These are phyloP conservation scores for Neocallimastix lanati DNA, from an alignment of 192 early-diverging fungal genomes.

Conservation along the genomic window DNA sequence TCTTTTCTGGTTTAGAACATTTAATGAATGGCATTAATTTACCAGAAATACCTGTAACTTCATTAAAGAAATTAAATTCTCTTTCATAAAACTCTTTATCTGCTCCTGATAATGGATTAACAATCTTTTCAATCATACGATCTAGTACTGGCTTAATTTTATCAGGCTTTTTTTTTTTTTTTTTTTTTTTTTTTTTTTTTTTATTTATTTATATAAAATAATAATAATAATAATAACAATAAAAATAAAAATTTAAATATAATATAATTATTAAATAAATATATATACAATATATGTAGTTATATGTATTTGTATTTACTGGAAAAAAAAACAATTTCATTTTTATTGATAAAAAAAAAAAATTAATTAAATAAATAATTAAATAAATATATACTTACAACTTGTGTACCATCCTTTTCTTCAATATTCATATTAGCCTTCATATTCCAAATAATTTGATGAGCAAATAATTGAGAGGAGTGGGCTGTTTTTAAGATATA, in stretches of 20 bases:
- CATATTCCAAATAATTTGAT: constrained; percentile 99
- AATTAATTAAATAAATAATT: too few species aligned
- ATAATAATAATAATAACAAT: neutral
- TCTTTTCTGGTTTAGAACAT: constrained; percentile 83
- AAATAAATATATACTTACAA: constrained; percentile 2
- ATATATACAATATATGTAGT: too few species aligned
- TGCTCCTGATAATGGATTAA: constrained; percentile 59
- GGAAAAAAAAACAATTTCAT: too few species aligned
- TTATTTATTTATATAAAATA: too few species aligned
- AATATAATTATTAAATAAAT: too few species aligned
- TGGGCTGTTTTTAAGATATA: constrained; percentile 83
- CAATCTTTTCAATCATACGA: constrained; percentile 65
- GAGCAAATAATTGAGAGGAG: constrained; percentile 87
- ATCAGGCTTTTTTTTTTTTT: constrained; percentile 41
- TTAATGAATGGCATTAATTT: constrained; percentile 87
- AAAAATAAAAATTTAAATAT: too few species aligned
- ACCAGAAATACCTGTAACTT: constrained; percentile 93
- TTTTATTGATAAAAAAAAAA: too few species aligned
- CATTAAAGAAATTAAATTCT: constrained; percentile 88
- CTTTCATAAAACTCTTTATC: constrained; percentile 86
- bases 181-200: too few species aligned
- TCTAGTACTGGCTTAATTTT: constrained; percentile 76
- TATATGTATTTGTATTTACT: too few species aligned
- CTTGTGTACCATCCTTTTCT: constrained; percentile 19
- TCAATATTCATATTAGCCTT: constrained; percentile 89